These are phyloP conservation scores for Globisporangium splendens DNA, from an alignment of 352 stramenopile genomes.

Conservation along the genomic window DNA sequence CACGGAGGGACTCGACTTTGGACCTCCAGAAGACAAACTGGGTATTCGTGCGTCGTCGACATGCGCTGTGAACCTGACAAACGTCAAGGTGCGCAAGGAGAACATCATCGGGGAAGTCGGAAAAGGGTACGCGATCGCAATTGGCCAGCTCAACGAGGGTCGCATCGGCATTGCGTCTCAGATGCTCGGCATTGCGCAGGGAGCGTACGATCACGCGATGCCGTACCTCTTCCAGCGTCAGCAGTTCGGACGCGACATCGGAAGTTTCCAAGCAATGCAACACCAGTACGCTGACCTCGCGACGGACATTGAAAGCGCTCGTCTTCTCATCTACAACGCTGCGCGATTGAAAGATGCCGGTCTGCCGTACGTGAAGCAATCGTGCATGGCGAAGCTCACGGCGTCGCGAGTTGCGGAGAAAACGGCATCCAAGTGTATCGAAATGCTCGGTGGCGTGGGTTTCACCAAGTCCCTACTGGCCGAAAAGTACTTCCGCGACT, in stretches of 20 bases:
- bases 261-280: slow-evolving; percentile 92
- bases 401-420: slow-evolving; percentile 90
- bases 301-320: slow-evolving; percentile 86
- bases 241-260: slow-evolving; percentile 91
- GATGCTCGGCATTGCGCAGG: slow-evolving; percentile 93
- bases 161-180: slow-evolving; percentile 95
- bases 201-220: slow-evolving; percentile 89
- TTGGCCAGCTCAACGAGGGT: slow-evolving; percentile 91
- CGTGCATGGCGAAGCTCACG: slow-evolving; percentile 93
- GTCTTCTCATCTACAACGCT: slow-evolving; percentile 91
- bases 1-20: slow-evolving; percentile 83
- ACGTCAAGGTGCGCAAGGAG: slow-evolving; percentile 85
- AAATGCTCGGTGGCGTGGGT: slow-evolving; percentile 90
- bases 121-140: slow-evolving; percentile 93
- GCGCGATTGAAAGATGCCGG: slow-evolving; percentile 89
- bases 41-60: slow-evolving; percentile 92
- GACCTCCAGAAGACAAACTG: slow-evolving; percentile 93
- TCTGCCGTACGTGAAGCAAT: slow-evolving; percentile 90
- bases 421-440: slow-evolving; percentile 89
- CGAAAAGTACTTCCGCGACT: slow-evolving; percentile 95
- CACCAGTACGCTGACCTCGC: slow-evolving; percentile 92
- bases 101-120: slow-evolving; percentile 89
- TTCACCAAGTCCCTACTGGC: slow-evolving; percentile 90
- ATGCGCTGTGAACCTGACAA: slow-evolving; percentile 88
- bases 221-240: slow-evolving; percentile 92